These are phyloP conservation scores for Talaromyces sp. DNA, from an alignment of 2,329 filamentous ascomycete genomes.

Conservation along the genomic window DNA sequence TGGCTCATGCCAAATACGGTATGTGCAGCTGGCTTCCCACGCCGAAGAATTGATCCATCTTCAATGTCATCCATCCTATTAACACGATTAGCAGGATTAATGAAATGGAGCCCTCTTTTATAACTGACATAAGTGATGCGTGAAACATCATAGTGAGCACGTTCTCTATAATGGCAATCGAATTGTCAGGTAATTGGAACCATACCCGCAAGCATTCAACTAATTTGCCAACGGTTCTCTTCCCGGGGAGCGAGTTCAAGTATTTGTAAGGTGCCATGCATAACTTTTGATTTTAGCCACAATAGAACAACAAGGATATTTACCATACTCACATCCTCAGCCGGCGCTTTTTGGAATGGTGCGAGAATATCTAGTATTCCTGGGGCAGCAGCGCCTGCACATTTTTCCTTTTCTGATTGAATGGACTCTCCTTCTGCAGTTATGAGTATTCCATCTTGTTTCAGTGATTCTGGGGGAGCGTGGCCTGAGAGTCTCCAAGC, in stretches of 20 bases:
- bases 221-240: not conserved
- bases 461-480: not conserved
- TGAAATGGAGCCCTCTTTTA: not conserved
- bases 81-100: not conserved
- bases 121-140: not conserved
- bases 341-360: not conserved
- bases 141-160: not conserved
- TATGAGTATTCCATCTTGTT: not conserved
- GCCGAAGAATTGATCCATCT: constrained; percentile 29
- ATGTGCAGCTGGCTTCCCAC: constrained; percentile 31
- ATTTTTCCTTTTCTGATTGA: not conserved
- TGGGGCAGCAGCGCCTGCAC: not conserved
- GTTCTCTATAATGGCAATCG: not conserved
- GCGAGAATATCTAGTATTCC: not conserved
- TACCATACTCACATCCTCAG: not conserved
- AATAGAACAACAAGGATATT: not conserved
- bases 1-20: constrained; percentile 30
- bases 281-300: not conserved
- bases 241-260: not conserved
- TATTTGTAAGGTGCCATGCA: not conserved
- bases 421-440: not conserved
- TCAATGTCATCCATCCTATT: constrained; percentile 33
- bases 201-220: not conserved
- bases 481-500: not conserved
- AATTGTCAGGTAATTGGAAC: not conserved